A percentile compares a stretch with the other conserved stretches of the same genome.
These are phyloP conservation scores for Uronychia binucleata DNA, from an alignment of 73 alveolate genomes.

Conservation along the genomic window DNA sequence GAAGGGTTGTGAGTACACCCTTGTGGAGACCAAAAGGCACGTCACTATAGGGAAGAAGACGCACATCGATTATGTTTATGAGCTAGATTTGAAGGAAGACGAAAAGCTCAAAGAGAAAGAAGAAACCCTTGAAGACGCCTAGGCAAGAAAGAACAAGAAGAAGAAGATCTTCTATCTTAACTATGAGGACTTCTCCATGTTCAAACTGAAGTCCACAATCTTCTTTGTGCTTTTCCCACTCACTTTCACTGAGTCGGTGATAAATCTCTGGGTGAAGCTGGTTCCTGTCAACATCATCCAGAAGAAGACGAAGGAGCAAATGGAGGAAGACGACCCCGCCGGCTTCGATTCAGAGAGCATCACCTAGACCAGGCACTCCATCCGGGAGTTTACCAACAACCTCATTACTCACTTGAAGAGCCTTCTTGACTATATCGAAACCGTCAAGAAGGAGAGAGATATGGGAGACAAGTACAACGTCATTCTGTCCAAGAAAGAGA, in stretches of 20 bases:
- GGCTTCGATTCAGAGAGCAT: conserved; percentile 32
- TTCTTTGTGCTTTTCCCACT: conserved; percentile 49
- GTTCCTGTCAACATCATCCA: conserved; percentile 18
- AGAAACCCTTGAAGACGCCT: not conserved
- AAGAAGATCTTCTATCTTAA: conserved; percentile 45
- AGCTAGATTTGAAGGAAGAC: conserved; percentile 54
- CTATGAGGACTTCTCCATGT: conserved; percentile 49
- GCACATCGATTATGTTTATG: conserved; percentile 51
- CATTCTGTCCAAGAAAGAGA: conserved; percentile 10
- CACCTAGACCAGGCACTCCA: conserved; percentile 42
- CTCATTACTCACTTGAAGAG: conserved; percentile 42
- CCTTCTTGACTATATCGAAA: conserved; percentile 32
- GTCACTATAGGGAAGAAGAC: conserved; percentile 65
- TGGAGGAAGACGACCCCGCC: conserved; percentile 12
- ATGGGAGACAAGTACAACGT: conserved; percentile 5
- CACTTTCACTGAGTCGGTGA: conserved; percentile 43
- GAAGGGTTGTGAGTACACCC: conserved; percentile 55
- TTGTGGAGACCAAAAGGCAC: conserved; percentile 57
- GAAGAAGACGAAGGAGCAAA: conserved; percentile 26
- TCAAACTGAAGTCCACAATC: conserved; percentile 46
- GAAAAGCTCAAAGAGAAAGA: not conserved
- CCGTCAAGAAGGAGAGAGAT: conserved; percentile 38
- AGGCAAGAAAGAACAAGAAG: conserved; percentile 7
- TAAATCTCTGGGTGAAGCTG: conserved; percentile 46
- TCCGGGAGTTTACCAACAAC: conserved; percentile 46